These are phyloP conservation scores for Alternaria longipes DNA, from an alignment of 2,329 filamentous ascomycete genomes.

Conservation along the genomic window DNA sequence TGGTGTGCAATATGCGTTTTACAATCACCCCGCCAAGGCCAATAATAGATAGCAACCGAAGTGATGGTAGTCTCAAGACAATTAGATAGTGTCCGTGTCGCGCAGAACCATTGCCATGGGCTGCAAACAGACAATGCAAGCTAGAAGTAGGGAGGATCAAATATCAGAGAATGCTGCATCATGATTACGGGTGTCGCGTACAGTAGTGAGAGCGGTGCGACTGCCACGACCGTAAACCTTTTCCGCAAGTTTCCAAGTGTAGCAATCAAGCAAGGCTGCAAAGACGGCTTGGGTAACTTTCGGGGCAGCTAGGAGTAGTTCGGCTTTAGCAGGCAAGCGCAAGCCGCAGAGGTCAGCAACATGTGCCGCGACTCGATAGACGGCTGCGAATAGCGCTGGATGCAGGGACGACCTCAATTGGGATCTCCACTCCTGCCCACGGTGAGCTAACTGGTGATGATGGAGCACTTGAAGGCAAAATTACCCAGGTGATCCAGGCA, in stretches of 20 bases:
- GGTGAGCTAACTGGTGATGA: slow-evolving; percentile 38
- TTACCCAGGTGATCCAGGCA: slow-evolving; percentile 96
- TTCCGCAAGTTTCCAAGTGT: slow-evolving; percentile 82
- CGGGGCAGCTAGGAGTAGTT: slow-evolving; percentile 76
- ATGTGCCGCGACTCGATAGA: slow-evolving; percentile 71
- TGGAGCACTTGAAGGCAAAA: slow-evolving; percentile 34
- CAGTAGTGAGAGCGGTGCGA: slow-evolving; percentile 73
- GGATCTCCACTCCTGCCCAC: slow-evolving; percentile 84
- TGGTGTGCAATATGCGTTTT: slow-evolving; percentile 46
- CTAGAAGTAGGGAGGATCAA: slow-evolving; percentile 55
- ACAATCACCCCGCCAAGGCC: slow-evolving; percentile 75
- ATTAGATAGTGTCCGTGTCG: slow-evolving; percentile 92
- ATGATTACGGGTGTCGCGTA: slow-evolving; percentile 58
- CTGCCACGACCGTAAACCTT: slow-evolving; percentile 74
- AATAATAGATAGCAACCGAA: slow-evolving; percentile 77
- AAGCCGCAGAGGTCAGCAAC: slow-evolving; percentile 65
- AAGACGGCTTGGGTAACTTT: slow-evolving; percentile 79
- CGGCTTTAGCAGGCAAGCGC: slow-evolving; percentile 66
- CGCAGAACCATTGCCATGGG: slow-evolving; percentile 97
- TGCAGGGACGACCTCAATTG: slow-evolving; percentile 90
- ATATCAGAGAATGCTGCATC: slow-evolving; percentile 30
- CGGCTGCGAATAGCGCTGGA: slow-evolving; percentile 81
- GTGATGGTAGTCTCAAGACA: slow-evolving; percentile 91
- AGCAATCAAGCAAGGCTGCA: slow-evolving; percentile 83
- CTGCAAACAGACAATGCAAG: slow-evolving; percentile 76